Evolutionary conservation across 1,284 basidiomycete species (phyloP), one percentile per base, ranked within the genome.

Genomic region (Cryptococcus hybrid): DNA sequence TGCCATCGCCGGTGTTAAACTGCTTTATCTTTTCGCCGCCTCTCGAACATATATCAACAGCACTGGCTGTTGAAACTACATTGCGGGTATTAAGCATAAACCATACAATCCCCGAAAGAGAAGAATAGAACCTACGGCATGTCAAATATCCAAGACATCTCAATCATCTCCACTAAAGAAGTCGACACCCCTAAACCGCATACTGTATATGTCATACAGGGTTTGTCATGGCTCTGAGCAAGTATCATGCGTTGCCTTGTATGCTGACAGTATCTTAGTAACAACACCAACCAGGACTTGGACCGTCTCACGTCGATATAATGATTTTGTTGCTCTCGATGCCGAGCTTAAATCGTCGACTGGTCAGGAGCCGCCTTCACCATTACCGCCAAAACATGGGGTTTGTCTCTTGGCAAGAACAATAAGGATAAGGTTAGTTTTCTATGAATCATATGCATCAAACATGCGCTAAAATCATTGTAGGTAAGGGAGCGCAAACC

Each of bases 271-370:
- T 24, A 24, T 24, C 24, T 24, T 57, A 78, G 76, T 78, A 44
- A 65, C 76, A 5, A 78, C 77, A 2, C 74, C 76, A 1, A 78
- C 70, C 9, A 86, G 89, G 61, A 88, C 90, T 71, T 97, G 93
- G 93, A 85, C 88, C 47, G 90, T 96, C 80, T 90, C 89, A 84
- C 83, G 89, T 58, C 88, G 94, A 55, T 97, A 96, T 79, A 94
- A 90, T 45, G 92, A 96, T 75, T 97, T 98, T 79, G 85, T 85
- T 65, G 86, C 90, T 62, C 85, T 98, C 24, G 84, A 96, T 76
- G 84, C 84, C 40, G 88, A 92, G 68, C 85, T 97, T 64, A 83
- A 83, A 24, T 87, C 88, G 68, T 83, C 85, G 7, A 84, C 84
- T 9, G 85, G 86, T 38, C 83, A 85, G 35, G 78, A 86, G 30